A percentile compares a stretch with the other conserved stretches of the same genome.
Conservation (phyloP, 768 basidiomycete genomes). For the Suillus placidus region DNA sequence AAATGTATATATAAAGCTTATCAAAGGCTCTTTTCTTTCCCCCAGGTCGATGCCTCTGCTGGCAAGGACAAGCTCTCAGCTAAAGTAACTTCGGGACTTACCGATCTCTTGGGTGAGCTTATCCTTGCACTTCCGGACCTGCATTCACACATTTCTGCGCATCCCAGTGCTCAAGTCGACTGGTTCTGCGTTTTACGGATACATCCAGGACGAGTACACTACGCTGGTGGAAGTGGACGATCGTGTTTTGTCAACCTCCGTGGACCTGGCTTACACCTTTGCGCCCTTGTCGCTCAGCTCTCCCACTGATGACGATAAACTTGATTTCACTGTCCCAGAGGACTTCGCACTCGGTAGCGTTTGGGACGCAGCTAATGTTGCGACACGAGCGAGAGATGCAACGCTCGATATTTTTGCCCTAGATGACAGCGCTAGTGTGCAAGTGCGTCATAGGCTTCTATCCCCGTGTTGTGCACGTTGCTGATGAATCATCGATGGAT, state of each 20-base stretch:
- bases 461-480: constrained; percentile 4
- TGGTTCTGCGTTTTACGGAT: constrained; percentile 82
- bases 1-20: constrained; percentile 12
- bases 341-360: constrained; percentile 47
- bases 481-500: constrained; percentile 3
- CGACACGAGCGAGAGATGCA: constrained; percentile 52
- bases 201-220: constrained; percentile 86
- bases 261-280: constrained; percentile 78
- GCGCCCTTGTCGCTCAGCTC: constrained; percentile 45
- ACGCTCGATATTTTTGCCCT: constrained; percentile 83
- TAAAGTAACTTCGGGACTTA: constrained; percentile 66
- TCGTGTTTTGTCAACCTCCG: constrained; percentile 86
- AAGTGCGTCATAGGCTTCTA: constrained; percentile 51
- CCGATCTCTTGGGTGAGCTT: constrained; percentile 78
- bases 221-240: constrained; percentile 83
- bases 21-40: constrained; percentile 16
- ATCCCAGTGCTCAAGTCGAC: constrained; percentile 82
- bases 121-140: background rate
- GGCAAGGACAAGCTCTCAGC: constrained; percentile 67
- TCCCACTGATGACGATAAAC: constrained; percentile 54
- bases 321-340: constrained; percentile 48
- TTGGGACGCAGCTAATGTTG: constrained; percentile 62
- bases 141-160: constrained; percentile 24
- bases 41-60: constrained; percentile 63
- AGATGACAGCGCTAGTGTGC: constrained; percentile 91